Evolutionary conservation across 2,329 filamentous ascomycete species (phyloP).

Genomic region (Ophiostoma fasciatum): DNA sequence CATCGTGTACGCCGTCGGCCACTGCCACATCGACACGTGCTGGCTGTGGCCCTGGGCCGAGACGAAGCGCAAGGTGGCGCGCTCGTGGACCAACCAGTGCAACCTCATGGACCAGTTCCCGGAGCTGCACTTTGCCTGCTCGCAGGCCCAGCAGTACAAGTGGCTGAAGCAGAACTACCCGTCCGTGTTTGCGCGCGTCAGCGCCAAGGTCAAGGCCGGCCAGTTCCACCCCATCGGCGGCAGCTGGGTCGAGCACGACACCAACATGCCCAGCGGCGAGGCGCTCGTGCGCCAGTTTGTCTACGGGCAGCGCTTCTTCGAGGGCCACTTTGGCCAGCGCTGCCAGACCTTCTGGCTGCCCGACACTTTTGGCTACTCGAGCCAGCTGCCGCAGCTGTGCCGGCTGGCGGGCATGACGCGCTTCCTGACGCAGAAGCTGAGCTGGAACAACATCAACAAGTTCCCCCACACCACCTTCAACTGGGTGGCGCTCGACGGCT

Average conservation of each 20-base stretch:
- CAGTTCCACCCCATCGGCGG: slow-evolving; percentile 91
- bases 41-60: slow-evolving; percentile 99
- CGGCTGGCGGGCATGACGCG: slow-evolving; percentile 88
- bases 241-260: slow-evolving; percentile 98
- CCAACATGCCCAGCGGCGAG: slow-evolving; percentile 91
- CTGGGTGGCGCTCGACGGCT: slow-evolving; percentile 91
- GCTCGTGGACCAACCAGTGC: slow-evolving; percentile 95
- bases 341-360: slow-evolving; percentile 93
- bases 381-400: slow-evolving; percentile 85
- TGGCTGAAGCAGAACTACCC: slow-evolving; percentile 90
- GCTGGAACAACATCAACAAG: slow-evolving; percentile 99
- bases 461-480: slow-evolving; percentile 99
- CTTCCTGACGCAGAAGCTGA: slow-evolving; percentile 96
- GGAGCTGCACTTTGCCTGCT: slow-evolving; percentile 83
- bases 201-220: slow-evolving; percentile 77
- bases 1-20: slow-evolving; percentile 76
- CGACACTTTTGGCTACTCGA: slow-evolving; percentile 95
- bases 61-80: slow-evolving; percentile 88
- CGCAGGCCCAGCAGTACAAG: slow-evolving; percentile 94
- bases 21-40: slow-evolving; percentile 96
- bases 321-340: slow-evolving; percentile 79
- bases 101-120: slow-evolving; percentile 90
- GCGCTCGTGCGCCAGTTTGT: slow-evolving; percentile 88
- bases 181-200: slow-evolving; percentile 76
- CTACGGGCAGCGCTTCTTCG: slow-evolving; percentile 89